Conservation (phyloP, 345 rosid species). For the Lumnitzera littorea region DNA sequence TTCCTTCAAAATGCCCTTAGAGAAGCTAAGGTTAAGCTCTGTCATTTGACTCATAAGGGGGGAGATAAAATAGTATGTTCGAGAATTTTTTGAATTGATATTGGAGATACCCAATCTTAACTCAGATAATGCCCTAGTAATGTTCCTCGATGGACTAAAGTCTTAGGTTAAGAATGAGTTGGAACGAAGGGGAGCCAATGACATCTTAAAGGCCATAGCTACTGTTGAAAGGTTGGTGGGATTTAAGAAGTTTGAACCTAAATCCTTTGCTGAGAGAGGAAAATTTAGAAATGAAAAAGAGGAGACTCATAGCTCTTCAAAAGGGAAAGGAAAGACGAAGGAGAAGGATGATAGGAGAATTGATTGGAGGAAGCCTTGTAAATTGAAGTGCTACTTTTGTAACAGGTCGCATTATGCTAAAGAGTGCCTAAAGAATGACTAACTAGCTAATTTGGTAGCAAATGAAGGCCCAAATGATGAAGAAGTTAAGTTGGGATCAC, state of each 20-base stretch:
- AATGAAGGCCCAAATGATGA: background rate
- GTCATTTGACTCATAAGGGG: background rate
- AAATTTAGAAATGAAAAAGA: background rate
- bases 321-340: background rate
- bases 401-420: background rate
- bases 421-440: background rate
- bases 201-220: conserved; percentile 1
- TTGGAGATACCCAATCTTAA: background rate
- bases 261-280: background rate
- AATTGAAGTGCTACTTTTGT: too few relatives aligned
- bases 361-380: background rate
- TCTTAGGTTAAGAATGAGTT: background rate
- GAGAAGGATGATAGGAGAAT: background rate
- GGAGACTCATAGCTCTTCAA: background rate
- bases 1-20: background rate
- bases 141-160: background rate
- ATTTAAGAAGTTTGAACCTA: background rate
- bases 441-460: background rate
- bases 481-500: background rate
- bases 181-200: background rate
- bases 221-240: background rate
- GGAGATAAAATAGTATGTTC: background rate
- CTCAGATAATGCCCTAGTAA: background rate
- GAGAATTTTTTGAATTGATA: background rate
- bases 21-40: conserved; percentile 1